Evolutionary conservation across 148 eudicot species (phyloP).

Genomic region (Arbutus unedo): DNA sequence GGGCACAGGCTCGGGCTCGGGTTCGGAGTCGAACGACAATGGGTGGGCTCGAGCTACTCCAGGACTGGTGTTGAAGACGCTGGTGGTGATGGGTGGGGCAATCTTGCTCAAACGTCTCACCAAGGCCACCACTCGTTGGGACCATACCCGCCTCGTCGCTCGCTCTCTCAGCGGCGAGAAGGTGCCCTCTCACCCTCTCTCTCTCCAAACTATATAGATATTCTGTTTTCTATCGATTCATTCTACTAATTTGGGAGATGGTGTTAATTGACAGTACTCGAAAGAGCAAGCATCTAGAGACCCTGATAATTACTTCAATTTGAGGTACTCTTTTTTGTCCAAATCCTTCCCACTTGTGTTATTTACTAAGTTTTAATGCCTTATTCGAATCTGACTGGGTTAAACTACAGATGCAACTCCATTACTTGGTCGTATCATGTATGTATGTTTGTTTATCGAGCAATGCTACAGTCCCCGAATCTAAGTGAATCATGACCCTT

Average conservation of each 20-base stretch:
- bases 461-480: no score
- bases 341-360: not conserved
- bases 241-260: not conserved
- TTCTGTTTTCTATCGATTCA: not conserved
- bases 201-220: not conserved
- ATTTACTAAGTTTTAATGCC: not conserved
- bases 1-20: conserved; percentile 14
- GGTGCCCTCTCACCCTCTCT: conserved; percentile 24
- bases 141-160: conserved; percentile 65
- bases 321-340: conserved; percentile 46
- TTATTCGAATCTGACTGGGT: not conserved
- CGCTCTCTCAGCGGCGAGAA: conserved; percentile 71
- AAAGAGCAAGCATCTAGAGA: conserved; percentile 81
- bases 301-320: conserved; percentile 87
- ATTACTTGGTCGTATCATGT: not conserved
- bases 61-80: conserved; percentile 58
- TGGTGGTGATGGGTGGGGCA: conserved; percentile 80
- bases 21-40: conserved; percentile 25
- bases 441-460: no score
- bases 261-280: conserved; percentile 37
- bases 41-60: conserved; percentile 61
- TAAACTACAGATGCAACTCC: not conserved
- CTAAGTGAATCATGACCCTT: no score
- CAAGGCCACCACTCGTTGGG: conserved; percentile 91
- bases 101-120: conserved; percentile 66